phyloP scores from a whole-genome alignment of 1,139 yeast genomes.

The Magnusiomyces starmeri region DNA sequence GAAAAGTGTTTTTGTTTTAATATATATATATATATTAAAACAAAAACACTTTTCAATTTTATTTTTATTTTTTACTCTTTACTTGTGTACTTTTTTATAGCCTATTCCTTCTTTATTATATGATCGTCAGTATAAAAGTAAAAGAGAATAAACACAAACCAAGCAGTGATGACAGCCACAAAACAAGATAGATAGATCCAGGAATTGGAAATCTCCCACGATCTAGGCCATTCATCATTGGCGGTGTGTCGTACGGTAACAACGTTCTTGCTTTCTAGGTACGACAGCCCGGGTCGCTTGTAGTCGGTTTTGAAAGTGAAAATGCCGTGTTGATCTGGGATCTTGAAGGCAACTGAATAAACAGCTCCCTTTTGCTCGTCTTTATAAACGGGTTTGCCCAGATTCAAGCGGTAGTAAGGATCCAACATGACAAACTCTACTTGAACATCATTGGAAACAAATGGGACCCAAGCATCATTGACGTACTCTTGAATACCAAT shows the following conservation, averaged over 20 bases:
- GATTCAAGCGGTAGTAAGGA: slow-evolving; percentile 77
- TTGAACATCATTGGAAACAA: slow-evolving; percentile 55
- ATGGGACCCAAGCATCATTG: slow-evolving; percentile 65
- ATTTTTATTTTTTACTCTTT: neutral
- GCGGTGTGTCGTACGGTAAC: slow-evolving; percentile 92
- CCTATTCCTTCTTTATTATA: slow-evolving; percentile 10
- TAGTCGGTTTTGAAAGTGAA: slow-evolving; percentile 80
- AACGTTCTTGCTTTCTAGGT: slow-evolving; percentile 54
- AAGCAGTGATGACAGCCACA: slow-evolving; percentile 58
- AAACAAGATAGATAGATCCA: slow-evolving; percentile 85
- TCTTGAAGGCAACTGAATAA: slow-evolving; percentile 51
- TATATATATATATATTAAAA: slow-evolving; percentile 6
- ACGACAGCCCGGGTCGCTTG: slow-evolving; percentile 71
- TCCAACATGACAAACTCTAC: slow-evolving; percentile 85
- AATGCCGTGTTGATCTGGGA: slow-evolving; percentile 97
- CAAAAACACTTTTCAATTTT: neutral
- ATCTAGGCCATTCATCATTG: slow-evolving; percentile 88
- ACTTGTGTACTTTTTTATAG: neutral
- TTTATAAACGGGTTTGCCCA: slow-evolving; percentile 28
- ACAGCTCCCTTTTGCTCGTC: slow-evolving; percentile 31
- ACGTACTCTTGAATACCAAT: slow-evolving; percentile 51
- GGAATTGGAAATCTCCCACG: slow-evolving; percentile 88
- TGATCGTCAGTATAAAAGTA: slow-evolving; percentile 47
- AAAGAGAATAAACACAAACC: slow-evolving; percentile 66
- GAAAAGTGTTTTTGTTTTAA: neutral